Base-by-base conservation (phyloP, 352 stramenopile species). In the Pythium biforme region DNA sequence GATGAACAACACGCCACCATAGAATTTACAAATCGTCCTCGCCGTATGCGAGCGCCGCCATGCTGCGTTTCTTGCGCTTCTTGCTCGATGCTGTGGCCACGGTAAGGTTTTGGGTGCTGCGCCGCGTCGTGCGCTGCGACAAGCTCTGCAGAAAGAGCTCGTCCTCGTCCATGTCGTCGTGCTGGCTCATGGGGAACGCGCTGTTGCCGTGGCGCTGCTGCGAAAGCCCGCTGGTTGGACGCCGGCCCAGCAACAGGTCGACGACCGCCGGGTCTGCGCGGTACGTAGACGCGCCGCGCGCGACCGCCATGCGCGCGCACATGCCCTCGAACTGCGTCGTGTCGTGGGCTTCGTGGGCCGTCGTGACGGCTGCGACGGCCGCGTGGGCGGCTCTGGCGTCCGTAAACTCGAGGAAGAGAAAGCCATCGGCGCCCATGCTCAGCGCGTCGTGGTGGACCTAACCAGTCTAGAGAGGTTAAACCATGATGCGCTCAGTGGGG, bases 71-170 rank as follows among this genome's bases (percentile, higher is more conserved):
- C 50, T 77, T 77, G 31, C 69, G 69, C 49, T 74, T 58, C 26
- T 47, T 54, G 10, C 43, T n/a, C 11, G 37, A 6, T 14, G 14
- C n/a, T 14, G 37, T 14, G 11, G 37, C 17, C 5, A 11, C 54
- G 1, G 40, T 43, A n/a, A n/a, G n/a, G 6, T 17, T 27, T 67
- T 71, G 64, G 39, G 31, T 70, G 64, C 57, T 59, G 26, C 58
- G 58, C 11, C 62, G 54, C 33, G 83, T 79, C 43, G 79, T 76
- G 39, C 72, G 75, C 57, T 92, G 83, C 61, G 83, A 92, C 15
- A 92, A 70, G 62, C 78, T 92, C 55, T 92, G 83, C 9, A 92
- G 73, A 56, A 90, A 77, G n/a, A 81, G 56, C 15, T 90, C 80
- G 33, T 90, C 83, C n/a, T 89, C 81, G 40, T 80, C 69, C 50